Conservation (phyloP, 345 rosid genomes). For the Sisymbrium irio region DNA sequence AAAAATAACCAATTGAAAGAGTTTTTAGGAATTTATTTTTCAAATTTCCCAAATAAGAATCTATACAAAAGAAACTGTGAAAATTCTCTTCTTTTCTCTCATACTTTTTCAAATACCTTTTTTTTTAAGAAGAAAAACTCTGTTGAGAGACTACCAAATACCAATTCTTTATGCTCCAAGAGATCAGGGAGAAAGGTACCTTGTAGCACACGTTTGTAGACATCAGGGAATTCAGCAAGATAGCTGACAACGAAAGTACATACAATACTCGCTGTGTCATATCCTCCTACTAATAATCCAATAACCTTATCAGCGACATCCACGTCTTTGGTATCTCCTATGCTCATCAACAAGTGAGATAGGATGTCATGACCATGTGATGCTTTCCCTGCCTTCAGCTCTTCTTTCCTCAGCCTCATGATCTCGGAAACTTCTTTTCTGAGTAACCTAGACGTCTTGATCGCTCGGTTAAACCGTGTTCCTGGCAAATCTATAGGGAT, state of each 20-base stretch:
- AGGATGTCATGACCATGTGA: constrained; percentile 25
- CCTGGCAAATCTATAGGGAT: constrained; percentile 37
- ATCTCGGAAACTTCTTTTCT: constrained; percentile 27
- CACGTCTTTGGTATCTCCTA: constrained; percentile 23
- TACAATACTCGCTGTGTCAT: constrained; percentile 37
- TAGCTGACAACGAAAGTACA: constrained; percentile 34
- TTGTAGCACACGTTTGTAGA: constrained; percentile 32
- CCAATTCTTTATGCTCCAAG: too few species aligned
- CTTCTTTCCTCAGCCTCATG: constrained; percentile 21
- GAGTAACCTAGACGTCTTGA: constrained; percentile 22
- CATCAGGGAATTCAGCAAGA: constrained; percentile 37
- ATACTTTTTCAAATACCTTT: too few species aligned
- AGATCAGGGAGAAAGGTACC: constrained; percentile 17
- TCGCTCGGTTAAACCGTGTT: constrained; percentile 31
- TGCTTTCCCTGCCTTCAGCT: constrained; percentile 7
- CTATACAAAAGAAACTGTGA: too few species aligned
- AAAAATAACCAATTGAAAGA: too few species aligned
- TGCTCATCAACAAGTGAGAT: constrained; percentile 24
- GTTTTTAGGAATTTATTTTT: too few species aligned
- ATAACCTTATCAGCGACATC: constrained; percentile 35
- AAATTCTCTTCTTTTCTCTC: too few species aligned
- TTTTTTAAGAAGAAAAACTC: too few species aligned
- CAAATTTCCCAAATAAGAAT: too few species aligned
- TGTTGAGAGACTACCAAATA: too few species aligned
- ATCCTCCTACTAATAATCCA: constrained; percentile 38